phyloP scores from a whole-genome alignment of 306 rosid species.

The Rosa lucieae region DNA sequence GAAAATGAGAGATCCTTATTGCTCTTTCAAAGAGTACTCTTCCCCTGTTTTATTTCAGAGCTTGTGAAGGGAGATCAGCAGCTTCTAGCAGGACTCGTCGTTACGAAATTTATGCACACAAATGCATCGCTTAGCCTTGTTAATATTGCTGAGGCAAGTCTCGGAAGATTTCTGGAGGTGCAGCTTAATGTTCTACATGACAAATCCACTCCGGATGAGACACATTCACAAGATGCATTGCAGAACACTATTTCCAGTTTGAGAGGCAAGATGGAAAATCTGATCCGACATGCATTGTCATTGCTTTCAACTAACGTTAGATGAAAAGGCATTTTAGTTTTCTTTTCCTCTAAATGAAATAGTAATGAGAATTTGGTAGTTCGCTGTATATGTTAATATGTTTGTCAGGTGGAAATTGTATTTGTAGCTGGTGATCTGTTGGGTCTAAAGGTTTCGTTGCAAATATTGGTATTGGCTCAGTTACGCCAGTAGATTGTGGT shows the following conservation, averaged over 20 bases:
- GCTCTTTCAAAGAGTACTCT: constrained; percentile 51
- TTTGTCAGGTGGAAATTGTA: not conserved
- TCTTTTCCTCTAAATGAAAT: not conserved
- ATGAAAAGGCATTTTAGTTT: constrained; percentile 3
- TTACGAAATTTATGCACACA: constrained; percentile 78
- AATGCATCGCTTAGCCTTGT: constrained; percentile 64
- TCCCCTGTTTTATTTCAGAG: constrained; percentile 74
- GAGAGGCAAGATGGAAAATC: constrained; percentile 50
- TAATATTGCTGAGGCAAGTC: constrained; percentile 67
- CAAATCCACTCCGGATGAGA: constrained; percentile 43
- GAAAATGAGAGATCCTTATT: constrained; percentile 39
- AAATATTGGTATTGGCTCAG: not conserved
- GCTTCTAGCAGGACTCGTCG: constrained; percentile 76
- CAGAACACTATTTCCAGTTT: constrained; percentile 51
- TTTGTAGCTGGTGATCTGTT: not conserved
- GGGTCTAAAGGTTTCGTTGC: not conserved
- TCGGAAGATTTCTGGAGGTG: constrained; percentile 63
- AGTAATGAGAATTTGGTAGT: not conserved
- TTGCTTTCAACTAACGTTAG: constrained; percentile 23
- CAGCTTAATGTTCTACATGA: constrained; percentile 51
- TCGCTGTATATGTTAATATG: not conserved
- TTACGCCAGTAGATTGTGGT: not conserved
- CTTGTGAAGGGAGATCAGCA: constrained; percentile 88
- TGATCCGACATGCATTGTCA: constrained; percentile 52
- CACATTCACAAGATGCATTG: constrained; percentile 37